Conservation (phyloP, 805 yeast species). For the Cyberlindnera euphorbiae region DNA sequence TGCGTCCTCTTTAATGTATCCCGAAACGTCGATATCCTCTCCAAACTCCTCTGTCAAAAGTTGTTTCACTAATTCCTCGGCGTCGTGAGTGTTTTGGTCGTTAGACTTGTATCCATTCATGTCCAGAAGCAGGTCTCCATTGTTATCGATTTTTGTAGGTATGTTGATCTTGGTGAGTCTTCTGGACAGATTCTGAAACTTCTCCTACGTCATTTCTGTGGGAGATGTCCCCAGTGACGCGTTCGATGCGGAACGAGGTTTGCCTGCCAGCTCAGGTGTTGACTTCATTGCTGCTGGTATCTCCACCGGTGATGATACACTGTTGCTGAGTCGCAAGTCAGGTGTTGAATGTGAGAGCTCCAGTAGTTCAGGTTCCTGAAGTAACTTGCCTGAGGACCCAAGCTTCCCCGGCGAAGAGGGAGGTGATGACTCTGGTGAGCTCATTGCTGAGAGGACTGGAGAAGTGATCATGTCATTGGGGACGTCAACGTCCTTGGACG, state of each 20-base stretch:
- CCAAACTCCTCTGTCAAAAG: constrained; percentile 75
- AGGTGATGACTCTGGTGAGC: constrained; percentile 21
- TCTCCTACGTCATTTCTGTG: constrained; percentile 44
- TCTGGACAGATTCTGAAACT: constrained; percentile 59
- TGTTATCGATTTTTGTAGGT: constrained; percentile 80
- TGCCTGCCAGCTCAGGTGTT: constrained; percentile 3
- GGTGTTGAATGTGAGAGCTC: constrained; percentile 34
- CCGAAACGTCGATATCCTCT: constrained; percentile 39
- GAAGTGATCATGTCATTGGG: constrained; percentile 62
- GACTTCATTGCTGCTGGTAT: constrained; percentile 5
- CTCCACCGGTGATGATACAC: constrained; percentile 2
- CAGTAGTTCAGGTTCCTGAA: constrained; percentile 46
- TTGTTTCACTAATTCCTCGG: constrained; percentile 71
- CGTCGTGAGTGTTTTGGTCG: constrained; percentile 66
- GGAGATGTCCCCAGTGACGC: constrained; percentile 17
- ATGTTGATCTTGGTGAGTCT: constrained; percentile 68
- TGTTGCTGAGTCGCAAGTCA: constrained; percentile 5
- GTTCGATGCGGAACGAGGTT: no score
- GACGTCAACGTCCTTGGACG: constrained; percentile 52
- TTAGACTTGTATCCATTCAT: constrained; percentile 95
- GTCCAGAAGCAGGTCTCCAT: constrained; percentile 87
- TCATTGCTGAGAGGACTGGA: constrained; percentile 24
- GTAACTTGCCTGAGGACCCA: constrained; percentile 1
- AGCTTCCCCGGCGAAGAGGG: constrained; percentile 21
- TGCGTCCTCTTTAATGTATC: constrained; percentile 47